Evolutionary conservation across 805 yeast genomes (phyloP).

Genomic region (Zygoascus flipseniorum): DNA sequence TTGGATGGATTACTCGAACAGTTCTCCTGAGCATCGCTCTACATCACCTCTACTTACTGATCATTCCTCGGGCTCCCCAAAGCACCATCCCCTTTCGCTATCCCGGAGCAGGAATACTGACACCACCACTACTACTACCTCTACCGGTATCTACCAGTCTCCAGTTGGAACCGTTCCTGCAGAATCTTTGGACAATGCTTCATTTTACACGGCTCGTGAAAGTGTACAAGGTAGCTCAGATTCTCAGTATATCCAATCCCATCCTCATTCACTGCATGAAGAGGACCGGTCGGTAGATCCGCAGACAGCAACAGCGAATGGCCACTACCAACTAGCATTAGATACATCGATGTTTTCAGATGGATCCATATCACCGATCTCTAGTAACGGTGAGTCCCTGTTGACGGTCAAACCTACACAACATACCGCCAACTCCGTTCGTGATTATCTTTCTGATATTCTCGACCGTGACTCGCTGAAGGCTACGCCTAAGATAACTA

Average conservation of each 20-base stretch:
- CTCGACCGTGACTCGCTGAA: neutral
- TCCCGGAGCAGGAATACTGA: neutral
- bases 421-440: neutral
- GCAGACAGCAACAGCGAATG: neutral
- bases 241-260: neutral
- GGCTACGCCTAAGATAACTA: neutral
- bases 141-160: neutral
- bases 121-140: neutral
- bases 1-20: neutral
- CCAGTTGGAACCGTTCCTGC: neutral
- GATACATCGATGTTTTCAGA: neutral
- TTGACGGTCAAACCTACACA: neutral
- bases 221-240: neutral
- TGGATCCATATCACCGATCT: neutral
- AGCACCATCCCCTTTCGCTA: neutral
- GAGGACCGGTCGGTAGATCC: neutral
- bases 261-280: neutral
- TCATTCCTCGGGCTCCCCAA: neutral
- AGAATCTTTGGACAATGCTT: neutral
- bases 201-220: neutral
- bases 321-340: neutral
- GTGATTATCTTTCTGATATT: constrained; percentile 3
- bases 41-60: neutral
- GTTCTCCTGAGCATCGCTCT: neutral
- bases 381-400: neutral